Evolutionary conservation across 495 filamentous ascomycete species (phyloP).

Genomic region (Penicillium riverlandense): DNA sequence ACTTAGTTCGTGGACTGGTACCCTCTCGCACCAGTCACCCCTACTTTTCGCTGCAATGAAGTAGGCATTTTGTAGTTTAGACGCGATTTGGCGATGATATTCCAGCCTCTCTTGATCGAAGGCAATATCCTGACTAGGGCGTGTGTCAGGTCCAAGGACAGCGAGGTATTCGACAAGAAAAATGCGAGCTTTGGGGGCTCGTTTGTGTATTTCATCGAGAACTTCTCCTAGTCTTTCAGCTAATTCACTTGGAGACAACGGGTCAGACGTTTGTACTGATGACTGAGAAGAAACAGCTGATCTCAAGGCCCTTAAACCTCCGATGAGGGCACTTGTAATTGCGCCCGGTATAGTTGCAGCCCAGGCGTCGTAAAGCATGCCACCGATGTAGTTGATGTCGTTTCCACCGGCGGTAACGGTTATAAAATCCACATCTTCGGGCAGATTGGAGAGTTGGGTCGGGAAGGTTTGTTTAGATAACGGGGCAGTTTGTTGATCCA

Average conservation of each 20-base stretch:
- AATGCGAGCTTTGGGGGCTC: constrained; percentile 25
- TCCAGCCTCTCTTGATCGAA: constrained; percentile 27
- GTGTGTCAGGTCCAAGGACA: constrained; percentile 27
- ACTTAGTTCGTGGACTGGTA: constrained; percentile 16
- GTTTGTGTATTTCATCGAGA: constrained; percentile 29
- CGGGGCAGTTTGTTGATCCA: constrained; percentile 22
- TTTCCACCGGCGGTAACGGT: constrained; percentile 38
- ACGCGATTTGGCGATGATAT: constrained; percentile 21
- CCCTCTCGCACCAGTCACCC: constrained; percentile 22
- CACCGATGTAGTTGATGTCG: constrained; percentile 37
- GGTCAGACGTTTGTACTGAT: not conserved
- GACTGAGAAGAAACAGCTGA: no score
- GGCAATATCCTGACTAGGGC: constrained; percentile 21
- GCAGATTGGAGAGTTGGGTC: constrained; percentile 30
- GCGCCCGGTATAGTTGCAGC: not conserved
- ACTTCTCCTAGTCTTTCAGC: constrained; percentile 21
- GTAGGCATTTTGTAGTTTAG: constrained; percentile 21
- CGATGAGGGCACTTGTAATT: no score
- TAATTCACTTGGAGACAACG: constrained; percentile 16
- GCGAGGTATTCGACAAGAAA: constrained; percentile 39
- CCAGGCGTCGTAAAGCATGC: constrained; percentile 26
- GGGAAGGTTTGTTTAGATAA: constrained; percentile 18
- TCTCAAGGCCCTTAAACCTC: no score
- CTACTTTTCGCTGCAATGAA: constrained; percentile 13
- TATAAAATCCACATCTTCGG: constrained; percentile 29